Evolutionary conservation across 2,329 filamentous ascomycete species (phyloP).

Genomic region (Xylariaceae sp.): DNA sequence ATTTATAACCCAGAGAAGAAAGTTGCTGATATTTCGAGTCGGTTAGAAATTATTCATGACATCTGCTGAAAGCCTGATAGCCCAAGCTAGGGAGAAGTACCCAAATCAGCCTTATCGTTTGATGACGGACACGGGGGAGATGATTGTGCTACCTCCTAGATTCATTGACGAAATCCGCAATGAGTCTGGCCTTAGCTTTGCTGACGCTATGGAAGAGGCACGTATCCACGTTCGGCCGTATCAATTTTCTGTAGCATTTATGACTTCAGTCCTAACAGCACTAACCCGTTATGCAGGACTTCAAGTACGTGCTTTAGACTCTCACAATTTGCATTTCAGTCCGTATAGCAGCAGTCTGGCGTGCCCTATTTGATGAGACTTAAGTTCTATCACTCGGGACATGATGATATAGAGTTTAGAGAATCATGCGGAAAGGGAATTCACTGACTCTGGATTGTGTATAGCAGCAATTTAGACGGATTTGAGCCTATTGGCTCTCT

Average conservation of each 20-base stretch:
- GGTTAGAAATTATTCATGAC: constrained; percentile 3
- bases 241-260: not conserved
- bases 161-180: constrained; percentile 32
- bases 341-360: too few species aligned
- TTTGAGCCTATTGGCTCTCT: constrained; percentile 2
- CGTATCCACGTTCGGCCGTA: constrained; percentile 2
- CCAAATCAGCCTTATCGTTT: constrained; percentile 11
- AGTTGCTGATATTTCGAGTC: not conserved
- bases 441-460: too few species aligned
- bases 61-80: not conserved
- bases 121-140: constrained; percentile 10
- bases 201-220: constrained; percentile 29
- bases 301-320: too few species aligned
- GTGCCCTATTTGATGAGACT: too few species aligned
- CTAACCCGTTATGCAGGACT: constrained; percentile 2
- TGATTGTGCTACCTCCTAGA: constrained; percentile 20
- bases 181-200: constrained; percentile 26
- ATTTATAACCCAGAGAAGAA: not conserved
- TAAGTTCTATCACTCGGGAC: too few species aligned
- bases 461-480: not conserved
- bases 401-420: too few species aligned
- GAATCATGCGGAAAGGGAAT: too few species aligned
- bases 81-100: constrained; percentile 6
- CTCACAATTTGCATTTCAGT: too few species aligned
- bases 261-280: not conserved